Percentiles rank a stretch among this genome's conserved stretches.
These are phyloP conservation scores for Boletales sp. DNA, from an alignment of 768 basidiomycete species.

Conservation along the genomic window DNA sequence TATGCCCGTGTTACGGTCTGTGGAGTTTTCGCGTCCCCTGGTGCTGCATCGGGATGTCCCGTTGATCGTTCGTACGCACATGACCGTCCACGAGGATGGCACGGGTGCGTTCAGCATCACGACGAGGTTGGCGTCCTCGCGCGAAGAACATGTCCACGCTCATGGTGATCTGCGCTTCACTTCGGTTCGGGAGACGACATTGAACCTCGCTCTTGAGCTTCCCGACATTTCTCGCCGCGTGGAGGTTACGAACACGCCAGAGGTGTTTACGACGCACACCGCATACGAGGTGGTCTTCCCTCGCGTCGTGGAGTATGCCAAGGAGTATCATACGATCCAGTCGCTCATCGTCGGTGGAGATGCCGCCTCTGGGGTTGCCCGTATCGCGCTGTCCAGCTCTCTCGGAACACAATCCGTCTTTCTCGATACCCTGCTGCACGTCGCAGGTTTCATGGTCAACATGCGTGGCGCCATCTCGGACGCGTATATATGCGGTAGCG, in stretches of 20 bases:
- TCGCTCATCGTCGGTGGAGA: slow-evolving; percentile 47
- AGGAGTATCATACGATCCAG: slow-evolving; percentile 55
- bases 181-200: slow-evolving; percentile 25
- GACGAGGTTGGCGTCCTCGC: slow-evolving; percentile 34
- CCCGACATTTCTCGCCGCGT: slow-evolving; percentile 35
- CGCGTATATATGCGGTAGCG: slow-evolving; percentile 60
- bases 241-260: slow-evolving; percentile 26
- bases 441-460: slow-evolving; percentile 69
- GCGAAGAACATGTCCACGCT: slow-evolving; percentile 38
- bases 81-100: slow-evolving; percentile 35
- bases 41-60: slow-evolving; percentile 37
- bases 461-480: slow-evolving; percentile 46
- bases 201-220: slow-evolving; percentile 37
- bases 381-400: slow-evolving; percentile 39
- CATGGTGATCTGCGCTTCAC: slow-evolving; percentile 45
- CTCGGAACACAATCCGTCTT: slow-evolving; percentile 55
- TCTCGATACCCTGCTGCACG: slow-evolving; percentile 64
- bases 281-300: slow-evolving; percentile 67
- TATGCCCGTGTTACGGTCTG: slow-evolving; percentile 37
- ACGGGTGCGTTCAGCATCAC: slow-evolving; percentile 44
- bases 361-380: slow-evolving; percentile 51
- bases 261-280: slow-evolving; percentile 53
- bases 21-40: slow-evolving; percentile 54
- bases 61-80: slow-evolving; percentile 36
- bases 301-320: slow-evolving; percentile 61